These are phyloP conservation scores for Anacardium occidentale DNA, from an alignment of 345 rosid species.

Conservation along the genomic window DNA sequence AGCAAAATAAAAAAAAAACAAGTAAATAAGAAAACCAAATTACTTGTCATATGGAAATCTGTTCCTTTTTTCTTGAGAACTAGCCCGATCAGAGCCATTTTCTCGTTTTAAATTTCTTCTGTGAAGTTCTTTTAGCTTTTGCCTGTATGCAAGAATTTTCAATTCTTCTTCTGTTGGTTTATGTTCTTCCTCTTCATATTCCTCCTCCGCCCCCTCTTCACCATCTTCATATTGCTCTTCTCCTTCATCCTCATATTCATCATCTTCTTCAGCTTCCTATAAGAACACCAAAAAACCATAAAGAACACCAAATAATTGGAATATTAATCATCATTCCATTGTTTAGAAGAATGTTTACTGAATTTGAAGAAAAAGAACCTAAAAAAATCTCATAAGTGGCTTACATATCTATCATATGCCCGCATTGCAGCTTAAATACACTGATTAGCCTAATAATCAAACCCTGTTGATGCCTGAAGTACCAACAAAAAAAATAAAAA, in stretches of 20 bases:
- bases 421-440: constrained; percentile 33
- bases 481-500: neutral
- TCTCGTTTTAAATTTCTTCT: constrained; percentile 54
- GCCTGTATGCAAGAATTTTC: constrained; percentile 67
- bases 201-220: constrained; percentile 37
- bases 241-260: constrained; percentile 52
- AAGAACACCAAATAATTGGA: neutral
- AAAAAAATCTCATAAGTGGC: constrained; percentile 3
- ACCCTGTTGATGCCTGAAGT: constrained; percentile 17
- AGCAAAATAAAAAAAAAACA: neutral
- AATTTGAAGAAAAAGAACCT: neutral
- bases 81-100: constrained; percentile 30
- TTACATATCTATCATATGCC: constrained; percentile 50
- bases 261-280: constrained; percentile 47
- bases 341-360: too few species aligned
- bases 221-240: constrained; percentile 36
- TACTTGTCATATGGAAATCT: constrained; percentile 63
- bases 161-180: constrained; percentile 53
- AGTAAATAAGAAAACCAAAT: constrained; percentile 21
- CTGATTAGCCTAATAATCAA: neutral
- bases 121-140: constrained; percentile 57
- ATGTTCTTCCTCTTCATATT: constrained; percentile 34
- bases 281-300: neutral
- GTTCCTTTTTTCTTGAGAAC: constrained; percentile 41
- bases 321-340: too few species aligned